Evolutionary conservation across 805 yeast genomes (phyloP), one percentile per base, ranked within the genome.

Genomic region (Wickerhamomyces chaumierensis): DNA sequence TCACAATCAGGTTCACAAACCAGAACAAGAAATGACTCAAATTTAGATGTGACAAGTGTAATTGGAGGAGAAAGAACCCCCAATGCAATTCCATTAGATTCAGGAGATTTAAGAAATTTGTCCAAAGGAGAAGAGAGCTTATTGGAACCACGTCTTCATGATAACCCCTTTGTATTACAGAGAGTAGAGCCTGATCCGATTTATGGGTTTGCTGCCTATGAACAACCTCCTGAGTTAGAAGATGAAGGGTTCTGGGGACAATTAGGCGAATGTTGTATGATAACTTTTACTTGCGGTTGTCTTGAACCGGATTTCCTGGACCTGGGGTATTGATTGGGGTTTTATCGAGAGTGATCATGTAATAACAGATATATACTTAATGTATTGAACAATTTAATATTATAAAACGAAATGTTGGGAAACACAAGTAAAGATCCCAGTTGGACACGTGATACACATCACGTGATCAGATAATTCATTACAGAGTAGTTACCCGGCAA

Each of bases 11-110:
- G 29, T 14, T 13, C 23, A 15, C 33, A n/a, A 15, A 8, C 18
- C n/a, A 23, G 7, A 8, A 23, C 3, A n/a, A 15, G 36, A 15
- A 28, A n/a, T 20, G 13, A 28, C 11, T 14, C 9, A 9, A 19
- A 33, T 18, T 17, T 19, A 14, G 34, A 33, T 9, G 23, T 19
- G 9, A 7, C 34, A 33, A 15, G n/a, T n/a, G 14, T 33, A 18
- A 13, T 19, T 8, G n/a, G 25, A n/a, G n/a, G n/a, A 5, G 34
- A 25, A 15, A 12, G 7, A 11, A 38, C 43, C 9, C 36, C 39
- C 5, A 39, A 32, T 13, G 48, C 46, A 14, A 13, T 38, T 9
- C 48, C 48, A 4, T 31, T 43, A 11, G 36, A 42, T 3, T 18
- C 39, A 2, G 36, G 39, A 7, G 48, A 45, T 12, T n/a, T 43